Evolutionary conservation across 768 basidiomycete genomes (phyloP).

Genomic region (Phylloporus sp.): DNA sequence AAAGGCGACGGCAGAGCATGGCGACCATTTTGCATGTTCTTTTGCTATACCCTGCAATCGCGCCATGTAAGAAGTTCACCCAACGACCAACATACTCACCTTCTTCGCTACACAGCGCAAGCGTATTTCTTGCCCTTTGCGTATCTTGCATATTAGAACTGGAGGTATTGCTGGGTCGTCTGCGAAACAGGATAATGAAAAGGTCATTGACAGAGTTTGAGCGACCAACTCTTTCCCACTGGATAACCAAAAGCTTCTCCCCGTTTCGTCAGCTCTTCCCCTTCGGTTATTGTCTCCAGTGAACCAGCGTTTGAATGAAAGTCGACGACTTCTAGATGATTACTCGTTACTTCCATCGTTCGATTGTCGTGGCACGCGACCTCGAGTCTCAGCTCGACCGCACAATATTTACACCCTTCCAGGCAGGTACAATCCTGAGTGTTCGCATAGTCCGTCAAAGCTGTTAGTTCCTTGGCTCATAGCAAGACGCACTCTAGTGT

Average conservation of each 20-base stretch:
- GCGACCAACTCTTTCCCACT: slow-evolving; percentile 70
- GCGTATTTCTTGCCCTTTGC: slow-evolving; percentile 89
- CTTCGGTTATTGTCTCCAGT: slow-evolving; percentile 32
- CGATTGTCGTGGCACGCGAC: slow-evolving; percentile 67
- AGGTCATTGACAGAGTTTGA: background rate
- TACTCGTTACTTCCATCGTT: slow-evolving; percentile 84
- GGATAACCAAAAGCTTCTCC: slow-evolving; percentile 75
- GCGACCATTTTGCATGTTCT: slow-evolving; percentile 99
- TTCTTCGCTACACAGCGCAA: slow-evolving; percentile 89
- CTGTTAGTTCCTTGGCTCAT: background rate
- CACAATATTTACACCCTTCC: slow-evolving; percentile 80
- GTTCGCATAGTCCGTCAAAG: slow-evolving; percentile 3
- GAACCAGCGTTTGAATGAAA: slow-evolving; percentile 38
- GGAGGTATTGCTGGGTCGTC: slow-evolving; percentile 62
- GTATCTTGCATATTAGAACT: slow-evolving; percentile 85
- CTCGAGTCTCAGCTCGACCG: slow-evolving; percentile 76
- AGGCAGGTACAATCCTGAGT: slow-evolving; percentile 88
- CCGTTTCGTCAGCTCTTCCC: slow-evolving; percentile 74
- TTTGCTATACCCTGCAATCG: slow-evolving; percentile 85
- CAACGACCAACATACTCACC: slow-evolving; percentile 41
- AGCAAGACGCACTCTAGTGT: slow-evolving; percentile 56
- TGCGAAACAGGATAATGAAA: slow-evolving; percentile 26
- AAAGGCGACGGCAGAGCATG: slow-evolving; percentile 89
- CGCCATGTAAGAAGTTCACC: background rate
- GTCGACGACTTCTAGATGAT: slow-evolving; percentile 67